Base-by-base conservation (phyloP, 2,329 filamentous ascomycete species). In the Uncinocarpus reesii region DNA sequence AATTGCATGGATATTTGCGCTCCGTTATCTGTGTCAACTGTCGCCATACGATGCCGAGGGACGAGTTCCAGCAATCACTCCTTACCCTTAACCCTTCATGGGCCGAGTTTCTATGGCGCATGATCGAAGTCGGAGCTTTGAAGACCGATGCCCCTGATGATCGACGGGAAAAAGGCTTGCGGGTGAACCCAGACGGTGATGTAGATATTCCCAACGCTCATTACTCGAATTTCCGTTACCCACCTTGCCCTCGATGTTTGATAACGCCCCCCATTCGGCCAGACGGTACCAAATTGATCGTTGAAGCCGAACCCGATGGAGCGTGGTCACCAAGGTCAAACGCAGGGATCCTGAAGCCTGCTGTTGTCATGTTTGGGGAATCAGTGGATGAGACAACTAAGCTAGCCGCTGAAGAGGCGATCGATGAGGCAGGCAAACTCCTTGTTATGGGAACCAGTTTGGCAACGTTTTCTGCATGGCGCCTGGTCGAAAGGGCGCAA, bases 361-460 rank as follows among this genome's bases (percentile, higher is more conserved):
- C 86, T 0, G 89, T 98, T 1, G 81, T 89, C 58, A 95, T 96
- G 87, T 96, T 96, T 63, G 92, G 92, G 13, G 92, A 96, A 66
- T 89, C 80, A 51, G 94, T 96, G 42, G 72, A 78, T 0, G 65
- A 68, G 1, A 59, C 68, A 1, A 81, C 89, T 29, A 95, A 93
- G 64, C 65, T 70, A 1, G 80, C 80, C 0, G 90, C 89, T 1
- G 89, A 96, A 61, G 69, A 79, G 23, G 84, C 84, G 10, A 79
- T 96, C 42, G 86, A 95, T 59, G 75, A 76, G 23, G 84, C 87
- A 1, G 80, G 80, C 4, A 78, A 79, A 51, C 66, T 96, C 29
- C 71, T 96, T 18, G 77, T 96, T 7, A 65, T 96, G 13, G 92
- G 89, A 3, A 95, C 86, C 29, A 95, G 86, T 52, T 74, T 96